Base-by-base conservation (phyloP, 73 alveolate species). In the Paramecium caudatum region DNA sequence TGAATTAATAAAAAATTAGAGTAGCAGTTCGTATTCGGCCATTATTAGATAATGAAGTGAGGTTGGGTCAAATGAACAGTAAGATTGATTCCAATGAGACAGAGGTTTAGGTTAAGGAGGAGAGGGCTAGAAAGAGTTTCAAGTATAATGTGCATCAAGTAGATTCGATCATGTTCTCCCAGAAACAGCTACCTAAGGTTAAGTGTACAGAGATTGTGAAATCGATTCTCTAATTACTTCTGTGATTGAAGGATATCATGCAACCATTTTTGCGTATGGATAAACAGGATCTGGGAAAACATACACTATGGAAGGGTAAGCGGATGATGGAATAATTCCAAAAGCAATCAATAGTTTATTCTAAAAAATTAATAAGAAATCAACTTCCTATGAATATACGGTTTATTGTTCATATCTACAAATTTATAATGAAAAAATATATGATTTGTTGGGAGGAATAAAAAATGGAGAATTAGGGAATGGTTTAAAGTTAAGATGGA, bases 271-370 rank as follows among this genome's bases (percentile, higher is more conserved):
- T 82, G 99, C 98, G 19, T 97, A 97, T 87, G 99, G 99, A 9
- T 96, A 97, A 74, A 97, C 99, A 19, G 99, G 99, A 13, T 91
- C 97, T 88, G 99, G 99, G 15, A 97, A 97, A 94, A 97, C 99
- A 33, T 96, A 33, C 81, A 95, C 99, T 5, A 97, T 97, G 99
- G 98, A 95, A 94, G 99, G 99, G 25, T 78, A 90, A 49, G 90
- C 82, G 8, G 95, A 94, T 55, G 84, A 65, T 61, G 94, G 95
- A 23, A 63, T 86, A 4, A 78, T 86, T 7, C 90, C 70, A 9
- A 16, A 50, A 37, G 85, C 88, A 1, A n/a, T 86, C 43, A 37
- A 86, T 13, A 39, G 55, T 62, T 65, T 86, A 69, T 86, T 86
- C 45, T 27, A 47, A 15, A 94, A 88, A 65, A 90, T 90, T 90